Base-by-base conservation (phyloP, 2,329 filamentous ascomycete genomes). In the Botrytis porri region DNA sequence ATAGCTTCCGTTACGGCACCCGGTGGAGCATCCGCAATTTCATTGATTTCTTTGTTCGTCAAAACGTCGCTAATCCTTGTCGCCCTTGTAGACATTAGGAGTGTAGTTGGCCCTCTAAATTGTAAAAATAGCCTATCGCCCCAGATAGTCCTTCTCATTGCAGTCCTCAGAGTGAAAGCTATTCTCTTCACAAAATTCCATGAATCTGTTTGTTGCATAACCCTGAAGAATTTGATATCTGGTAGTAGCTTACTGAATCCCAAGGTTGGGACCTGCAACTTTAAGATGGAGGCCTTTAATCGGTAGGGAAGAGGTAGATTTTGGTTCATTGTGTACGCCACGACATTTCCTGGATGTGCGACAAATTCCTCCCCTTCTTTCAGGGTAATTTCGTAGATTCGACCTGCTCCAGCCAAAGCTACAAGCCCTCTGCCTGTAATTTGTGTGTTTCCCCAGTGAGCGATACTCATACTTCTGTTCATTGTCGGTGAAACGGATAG, bases 41-140 rank as follows among this genome's bases (percentile, higher is more conserved):
- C 96, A 77, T 97, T 95, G 72, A 98, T 88, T 77, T 99, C 91
- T 67, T 90, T 88, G 41, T 87, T 86, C 7, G 91, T 93, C 76
- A 99, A 85, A 4, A 93, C 88, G 76, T 99, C 95, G 70, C 89
- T 90, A 61, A 97, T 84, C 25, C 92, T 87, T 35, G 93, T 89
- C 22, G 91, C 94, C n/a, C 95, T 89, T 70, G 94, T 97, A 76
- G 97, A 97, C 79, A 99, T 85, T 61, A 98, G 86, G 66, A 99
- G 88, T 3, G 93, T 98, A 9, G 88, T 89, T 2, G 96, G 96
- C 0, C 96, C 96, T 73, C 91, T 88, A 81, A 99, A 98, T 80
- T 93, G 92, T 45, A 99, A 85, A 83, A 98, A 98, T 39, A 98
- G 85, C 83, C 95, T 85, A 81, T 99, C 96, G 35, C 96, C 96